Evolutionary conservation across 2,329 filamentous ascomycete genomes (phyloP).

Genomic region (Lecanoromycetidae sp.): DNA sequence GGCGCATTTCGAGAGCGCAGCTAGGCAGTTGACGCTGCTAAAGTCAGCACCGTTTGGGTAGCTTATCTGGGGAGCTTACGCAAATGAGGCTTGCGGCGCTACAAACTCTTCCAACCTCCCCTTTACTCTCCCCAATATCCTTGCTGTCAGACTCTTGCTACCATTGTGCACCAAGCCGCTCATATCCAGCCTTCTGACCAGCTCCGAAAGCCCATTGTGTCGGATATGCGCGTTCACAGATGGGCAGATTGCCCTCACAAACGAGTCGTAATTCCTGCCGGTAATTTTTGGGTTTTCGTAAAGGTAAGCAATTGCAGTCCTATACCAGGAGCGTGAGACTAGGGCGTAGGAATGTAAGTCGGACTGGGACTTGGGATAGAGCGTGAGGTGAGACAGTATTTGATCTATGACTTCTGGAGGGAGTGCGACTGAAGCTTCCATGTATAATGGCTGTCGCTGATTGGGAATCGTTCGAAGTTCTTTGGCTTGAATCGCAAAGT

Average conservation of each 20-base stretch:
- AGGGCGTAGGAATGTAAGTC: constrained; percentile 41
- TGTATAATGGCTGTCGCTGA: no score
- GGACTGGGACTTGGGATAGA: constrained; percentile 33
- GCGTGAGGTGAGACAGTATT: constrained; percentile 35
- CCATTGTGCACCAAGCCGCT: constrained; percentile 46
- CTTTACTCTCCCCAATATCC: constrained; percentile 44
- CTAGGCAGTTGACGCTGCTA: constrained; percentile 40
- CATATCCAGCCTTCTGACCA: constrained; percentile 44
- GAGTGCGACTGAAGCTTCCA: no score
- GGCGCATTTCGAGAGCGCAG: constrained; percentile 43
- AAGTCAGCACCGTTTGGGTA: background rate
- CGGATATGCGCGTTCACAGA: constrained; percentile 37
- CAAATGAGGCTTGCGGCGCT: constrained; percentile 47
- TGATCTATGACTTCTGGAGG: constrained; percentile 44
- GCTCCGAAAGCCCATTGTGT: constrained; percentile 34
- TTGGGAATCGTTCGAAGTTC: no score
- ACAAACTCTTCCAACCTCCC: constrained; percentile 41
- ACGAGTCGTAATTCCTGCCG: constrained; percentile 41
- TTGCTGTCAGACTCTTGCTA: constrained; percentile 44
- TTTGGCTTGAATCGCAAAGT: no score
- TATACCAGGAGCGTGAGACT: constrained; percentile 45
- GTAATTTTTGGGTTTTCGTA: constrained; percentile 41
- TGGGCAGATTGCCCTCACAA: constrained; percentile 44
- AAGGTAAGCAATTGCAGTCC: constrained; percentile 37
- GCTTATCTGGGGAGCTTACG: constrained; percentile 22